phyloP scores from a whole-genome alignment of 805 yeast species.

The Schwanniomyces vanrijiae region DNA sequence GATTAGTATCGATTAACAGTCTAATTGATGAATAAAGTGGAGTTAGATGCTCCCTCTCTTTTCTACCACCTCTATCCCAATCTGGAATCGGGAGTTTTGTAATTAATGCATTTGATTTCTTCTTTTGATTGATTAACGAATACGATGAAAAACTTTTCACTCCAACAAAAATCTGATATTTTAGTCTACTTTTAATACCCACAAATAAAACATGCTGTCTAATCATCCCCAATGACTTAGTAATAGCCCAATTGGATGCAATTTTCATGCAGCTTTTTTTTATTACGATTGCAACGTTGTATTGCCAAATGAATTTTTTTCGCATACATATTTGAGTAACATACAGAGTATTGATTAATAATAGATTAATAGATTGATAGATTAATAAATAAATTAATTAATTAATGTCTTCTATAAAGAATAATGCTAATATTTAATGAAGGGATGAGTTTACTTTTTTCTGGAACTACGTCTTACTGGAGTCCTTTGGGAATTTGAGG shows the following conservation, averaged over 20 bases:
- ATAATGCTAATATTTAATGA: not conserved
- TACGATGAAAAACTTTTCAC: not conserved
- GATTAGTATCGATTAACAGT: constrained; percentile 30
- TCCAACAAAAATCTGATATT: not conserved
- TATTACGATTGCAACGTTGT: not conserved
- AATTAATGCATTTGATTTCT: not conserved
- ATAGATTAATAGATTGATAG: too few species aligned
- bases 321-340: too few species aligned
- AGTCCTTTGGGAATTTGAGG: constrained; percentile 2
- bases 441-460: constrained; percentile 7
- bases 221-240: not conserved
- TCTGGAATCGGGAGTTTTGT: constrained; percentile 8
- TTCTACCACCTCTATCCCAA: constrained; percentile 44
- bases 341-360: too few species aligned
- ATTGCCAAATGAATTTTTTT: not conserved
- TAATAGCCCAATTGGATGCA: not conserved
- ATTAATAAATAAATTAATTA: too few species aligned
- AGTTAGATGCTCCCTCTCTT: constrained; percentile 26
- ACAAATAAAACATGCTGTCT: not conserved
- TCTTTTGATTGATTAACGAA: not conserved
- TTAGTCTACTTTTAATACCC: not conserved
- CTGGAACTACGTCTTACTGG: constrained; percentile 14
- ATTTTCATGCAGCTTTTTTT: not conserved
- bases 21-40: constrained; percentile 36
- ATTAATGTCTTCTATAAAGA: not conserved